Percentiles rank a stretch among this genome's conserved stretches.
These are phyloP conservation scores for Fragaria vesca DNA, from an alignment of 306 rosid genomes.

Conservation along the genomic window DNA sequence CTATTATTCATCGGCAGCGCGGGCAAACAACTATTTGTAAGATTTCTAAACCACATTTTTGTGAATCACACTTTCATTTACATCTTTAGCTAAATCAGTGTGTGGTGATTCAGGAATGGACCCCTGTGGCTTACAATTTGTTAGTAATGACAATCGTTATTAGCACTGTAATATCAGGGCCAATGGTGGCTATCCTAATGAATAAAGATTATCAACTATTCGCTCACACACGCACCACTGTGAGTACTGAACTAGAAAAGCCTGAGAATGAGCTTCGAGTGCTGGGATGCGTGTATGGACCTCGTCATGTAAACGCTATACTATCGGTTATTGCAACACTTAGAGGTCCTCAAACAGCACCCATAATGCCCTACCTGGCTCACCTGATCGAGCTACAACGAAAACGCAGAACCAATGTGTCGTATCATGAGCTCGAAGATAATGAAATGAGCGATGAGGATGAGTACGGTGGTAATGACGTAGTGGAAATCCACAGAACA, in stretches of 20 bases:
- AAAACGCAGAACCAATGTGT: constrained; percentile 53
- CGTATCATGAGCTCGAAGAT: constrained; percentile 72
- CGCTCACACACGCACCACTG: constrained; percentile 47
- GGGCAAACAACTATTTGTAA: constrained; percentile 53
- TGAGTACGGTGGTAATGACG: constrained; percentile 76
- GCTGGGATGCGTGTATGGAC: constrained; percentile 73
- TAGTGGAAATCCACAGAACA: constrained; percentile 63
- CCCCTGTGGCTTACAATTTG: constrained; percentile 57
- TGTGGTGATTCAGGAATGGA: constrained; percentile 45
- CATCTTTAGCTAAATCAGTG: not conserved
- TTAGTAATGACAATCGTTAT: constrained; percentile 55
- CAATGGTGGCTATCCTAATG: constrained; percentile 60
- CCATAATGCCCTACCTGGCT: constrained; percentile 49
- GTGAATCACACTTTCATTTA: not conserved
- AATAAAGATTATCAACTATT: constrained; percentile 58
- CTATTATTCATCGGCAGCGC: constrained; percentile 68
- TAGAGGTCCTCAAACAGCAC: constrained; percentile 44
- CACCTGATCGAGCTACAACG: constrained; percentile 76
- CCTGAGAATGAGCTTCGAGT: constrained; percentile 54
- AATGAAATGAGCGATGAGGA: constrained; percentile 72
- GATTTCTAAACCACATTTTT: constrained; percentile 14
- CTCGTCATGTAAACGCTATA: constrained; percentile 63
- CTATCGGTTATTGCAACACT: constrained; percentile 55
- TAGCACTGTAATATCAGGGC: constrained; percentile 81
- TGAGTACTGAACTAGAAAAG: constrained; percentile 35